Evolutionary conservation across 2,329 filamentous ascomycete genomes (phyloP), one percentile per base, ranked within the genome.

Genomic region (Raffaelea albimanens): DNA sequence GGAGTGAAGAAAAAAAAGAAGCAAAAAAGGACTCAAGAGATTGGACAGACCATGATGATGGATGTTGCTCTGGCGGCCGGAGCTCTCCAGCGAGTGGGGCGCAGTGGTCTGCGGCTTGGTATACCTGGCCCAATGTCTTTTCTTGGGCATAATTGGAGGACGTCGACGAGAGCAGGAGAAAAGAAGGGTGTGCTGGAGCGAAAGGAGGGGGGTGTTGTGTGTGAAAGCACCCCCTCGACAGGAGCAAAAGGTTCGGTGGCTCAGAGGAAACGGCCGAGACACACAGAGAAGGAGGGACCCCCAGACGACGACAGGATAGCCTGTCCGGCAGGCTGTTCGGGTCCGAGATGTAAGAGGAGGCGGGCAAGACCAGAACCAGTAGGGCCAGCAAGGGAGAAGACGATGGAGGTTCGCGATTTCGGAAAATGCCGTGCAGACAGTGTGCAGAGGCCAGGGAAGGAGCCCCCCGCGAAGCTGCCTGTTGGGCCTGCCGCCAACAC

Each of bases 41-140:
- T 29, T 47, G 34, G 36, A 55, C 51, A 29, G 38, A 55, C 53
- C 53, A 25, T 52, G 52, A 25, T 52, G 52, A 43, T 50, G 54
- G 14, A 50, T 34, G 29, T 47, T 50, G 43, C 49, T 53, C 43
- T 53, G 48, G 21, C 42, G 51, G 43, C 53, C 50, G 29, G 66
- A 66, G 46, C 67, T 65, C 52, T 61, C 63, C 47, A 75, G 62
- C 50, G 71, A 71, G 47, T 72, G 68, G 54, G 76, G 70, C 25
- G 70, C 70, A 56, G 76, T 74, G 51, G 72, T 73, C 56, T 66
- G 71, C 55, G 78, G 78, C 61, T 81, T 82, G 54, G 77, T 76
- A 57, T 74, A 78, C 58, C 68, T 69, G 56, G 63, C 57, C 55
- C 72, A 67, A 48, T 75, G 72, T 63, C 76, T 70, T 71, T 81